Evolutionary conservation across 164 flowering plant genomes (phyloP).

Genomic region (Nymphaea colorata): DNA sequence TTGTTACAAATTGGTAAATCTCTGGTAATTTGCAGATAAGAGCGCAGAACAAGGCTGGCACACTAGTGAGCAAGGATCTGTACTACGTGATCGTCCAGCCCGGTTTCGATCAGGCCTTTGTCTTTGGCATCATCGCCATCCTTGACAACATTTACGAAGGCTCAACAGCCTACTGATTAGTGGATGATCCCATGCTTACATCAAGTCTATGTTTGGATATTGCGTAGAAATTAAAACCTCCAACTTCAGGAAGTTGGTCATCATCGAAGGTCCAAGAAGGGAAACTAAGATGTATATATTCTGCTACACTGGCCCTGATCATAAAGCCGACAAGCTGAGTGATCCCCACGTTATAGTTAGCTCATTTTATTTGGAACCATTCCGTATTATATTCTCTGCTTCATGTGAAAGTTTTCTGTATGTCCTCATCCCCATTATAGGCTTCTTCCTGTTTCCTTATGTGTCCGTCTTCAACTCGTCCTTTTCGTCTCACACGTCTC

Average conservation of each 20-base stretch:
- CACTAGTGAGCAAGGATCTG: conserved; percentile 34
- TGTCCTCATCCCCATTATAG: not conserved
- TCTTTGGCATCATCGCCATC: conserved; percentile 69
- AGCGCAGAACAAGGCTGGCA: not conserved
- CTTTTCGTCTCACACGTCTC: not conserved
- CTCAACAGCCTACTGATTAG: conserved; percentile 44
- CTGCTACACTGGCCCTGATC: not conserved
- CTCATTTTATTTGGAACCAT: not conserved
- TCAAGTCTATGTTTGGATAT: too few relatives aligned
- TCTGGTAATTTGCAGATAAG: not conserved
- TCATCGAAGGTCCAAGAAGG: not conserved
- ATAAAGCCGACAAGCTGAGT: too few relatives aligned
- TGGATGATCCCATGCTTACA: too few relatives aligned
- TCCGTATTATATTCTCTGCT: not conserved
- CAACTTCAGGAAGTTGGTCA: not conserved
- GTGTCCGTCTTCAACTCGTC: not conserved
- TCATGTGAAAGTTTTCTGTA: not conserved
- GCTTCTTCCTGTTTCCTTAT: not conserved
- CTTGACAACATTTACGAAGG: conserved; percentile 71
- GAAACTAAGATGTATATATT: too few relatives aligned
- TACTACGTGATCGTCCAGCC: conserved; percentile 61
- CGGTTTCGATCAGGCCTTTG: conserved; percentile 77
- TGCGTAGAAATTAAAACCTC: too few relatives aligned
- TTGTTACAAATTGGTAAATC: not conserved
- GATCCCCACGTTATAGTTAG: too few relatives aligned